Conservation (phyloP, 768 basidiomycete species). For the Asterophora parasitica region DNA sequence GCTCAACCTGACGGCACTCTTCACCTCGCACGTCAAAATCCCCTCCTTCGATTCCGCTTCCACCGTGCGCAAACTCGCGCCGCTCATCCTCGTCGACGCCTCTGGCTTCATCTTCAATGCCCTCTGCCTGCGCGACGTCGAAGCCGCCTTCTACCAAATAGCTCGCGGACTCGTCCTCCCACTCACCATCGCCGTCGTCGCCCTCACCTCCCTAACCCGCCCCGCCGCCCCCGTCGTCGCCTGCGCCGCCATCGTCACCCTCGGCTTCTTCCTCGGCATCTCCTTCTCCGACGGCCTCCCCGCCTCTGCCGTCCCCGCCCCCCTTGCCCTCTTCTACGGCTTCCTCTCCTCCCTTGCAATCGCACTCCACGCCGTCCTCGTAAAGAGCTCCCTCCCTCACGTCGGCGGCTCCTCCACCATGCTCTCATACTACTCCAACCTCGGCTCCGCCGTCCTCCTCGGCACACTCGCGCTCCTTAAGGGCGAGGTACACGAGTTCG, state of each 20-base stretch:
- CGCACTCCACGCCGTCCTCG: conserved; percentile 76
- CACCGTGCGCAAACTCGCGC: conserved; percentile 19
- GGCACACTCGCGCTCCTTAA: conserved; percentile 55
- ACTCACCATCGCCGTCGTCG: conserved; percentile 69
- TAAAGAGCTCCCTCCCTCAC: conserved; percentile 64
- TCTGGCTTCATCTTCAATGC: conserved; percentile 27
- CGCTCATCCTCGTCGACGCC: conserved; percentile 33
- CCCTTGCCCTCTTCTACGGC: conserved; percentile 66
- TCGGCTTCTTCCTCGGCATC: conserved; percentile 68
- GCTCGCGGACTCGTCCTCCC: conserved; percentile 78
- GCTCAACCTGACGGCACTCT: conserved; percentile 19
- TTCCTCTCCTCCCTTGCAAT: conserved; percentile 65
- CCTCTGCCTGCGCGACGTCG: conserved; percentile 43
- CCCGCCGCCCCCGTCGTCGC: conserved; percentile 57
- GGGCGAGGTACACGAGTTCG: conserved; percentile 58
- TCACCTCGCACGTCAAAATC: conserved; percentile 22
- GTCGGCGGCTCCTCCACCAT: conserved; percentile 69
- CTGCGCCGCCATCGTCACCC: conserved; percentile 67
- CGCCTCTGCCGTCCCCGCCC: conserved; percentile 42
- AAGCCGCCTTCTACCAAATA: conserved; percentile 76
- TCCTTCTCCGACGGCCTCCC: conserved; percentile 32
- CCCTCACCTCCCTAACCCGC: conserved; percentile 50
- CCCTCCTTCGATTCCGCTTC: conserved; percentile 17
- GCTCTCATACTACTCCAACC: conserved; percentile 74
- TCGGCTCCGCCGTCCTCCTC: conserved; percentile 57